Conservation (phyloP, 2,329 filamentous ascomycete species). For the Exserohilum turcica region DNA sequence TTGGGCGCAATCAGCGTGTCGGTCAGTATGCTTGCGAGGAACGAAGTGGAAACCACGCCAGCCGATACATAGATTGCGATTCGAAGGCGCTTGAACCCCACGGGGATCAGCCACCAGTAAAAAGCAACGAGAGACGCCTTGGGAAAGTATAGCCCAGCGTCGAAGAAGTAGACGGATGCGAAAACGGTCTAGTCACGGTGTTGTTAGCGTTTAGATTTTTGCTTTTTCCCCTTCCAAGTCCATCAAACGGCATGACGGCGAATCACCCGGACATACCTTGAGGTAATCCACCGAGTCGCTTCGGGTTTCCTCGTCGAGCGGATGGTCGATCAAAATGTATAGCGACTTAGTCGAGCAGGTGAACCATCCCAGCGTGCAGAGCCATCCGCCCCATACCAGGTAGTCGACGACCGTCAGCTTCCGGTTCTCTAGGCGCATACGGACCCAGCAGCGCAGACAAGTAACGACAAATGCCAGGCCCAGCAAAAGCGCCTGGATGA, state of each 20-base stretch:
- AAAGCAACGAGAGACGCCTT: conserved; percentile 28
- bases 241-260: neutral
- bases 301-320: conserved; percentile 15
- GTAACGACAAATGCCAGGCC: conserved; percentile 21
- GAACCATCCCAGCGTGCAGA: conserved; percentile 25
- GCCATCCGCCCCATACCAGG: conserved; percentile 28
- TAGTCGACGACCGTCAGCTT: conserved; percentile 24
- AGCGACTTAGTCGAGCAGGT: conserved; percentile 24
- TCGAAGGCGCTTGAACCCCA: conserved; percentile 24
- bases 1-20: conserved; percentile 18
- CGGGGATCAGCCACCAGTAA: conserved; percentile 34
- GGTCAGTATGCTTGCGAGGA: conserved; percentile 21
- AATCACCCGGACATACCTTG: conserved; percentile 7
- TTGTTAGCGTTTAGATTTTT: neutral
- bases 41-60: conserved; percentile 11
- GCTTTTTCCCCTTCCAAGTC: neutral
- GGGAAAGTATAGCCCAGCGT: conserved; percentile 29
- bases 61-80: conserved; percentile 20
- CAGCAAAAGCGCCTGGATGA: conserved; percentile 22
- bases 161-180: conserved; percentile 26
- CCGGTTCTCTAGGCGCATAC: conserved; percentile 19
- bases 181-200: conserved; percentile 22
- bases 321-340: conserved; percentile 22
- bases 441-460: conserved; percentile 26
- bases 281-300: conserved; percentile 27